phyloP scores from a whole-genome alignment of 768 basidiomycete species.

The Obba rivulosa region DNA sequence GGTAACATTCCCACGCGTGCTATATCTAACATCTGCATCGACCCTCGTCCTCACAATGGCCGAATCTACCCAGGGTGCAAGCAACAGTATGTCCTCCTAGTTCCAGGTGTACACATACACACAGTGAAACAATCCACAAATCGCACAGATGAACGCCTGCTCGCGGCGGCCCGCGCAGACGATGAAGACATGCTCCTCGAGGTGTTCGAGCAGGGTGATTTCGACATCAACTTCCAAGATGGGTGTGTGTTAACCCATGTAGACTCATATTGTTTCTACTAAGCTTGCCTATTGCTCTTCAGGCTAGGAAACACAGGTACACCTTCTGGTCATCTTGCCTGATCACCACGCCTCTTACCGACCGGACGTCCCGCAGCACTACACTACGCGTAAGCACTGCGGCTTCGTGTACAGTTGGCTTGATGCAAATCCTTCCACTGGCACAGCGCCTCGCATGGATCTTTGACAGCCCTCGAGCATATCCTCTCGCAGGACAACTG shows the following conservation, averaged over 20 bases:
- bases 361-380: slow-evolving; percentile 40
- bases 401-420: background rate
- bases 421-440: background rate
- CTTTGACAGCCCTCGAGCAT: slow-evolving; percentile 60
- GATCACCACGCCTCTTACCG: background rate
- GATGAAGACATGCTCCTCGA: slow-evolving; percentile 63
- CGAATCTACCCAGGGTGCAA: slow-evolving; percentile 14
- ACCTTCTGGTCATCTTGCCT: slow-evolving; percentile 15
- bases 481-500: slow-evolving; percentile 71
- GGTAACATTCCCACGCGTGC: no score
- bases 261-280: background rate
- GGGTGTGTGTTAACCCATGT: slow-evolving; percentile 46
- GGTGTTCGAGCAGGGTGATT: slow-evolving; percentile 48
- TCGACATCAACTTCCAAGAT: slow-evolving; percentile 74
- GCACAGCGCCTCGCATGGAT: slow-evolving; percentile 48
- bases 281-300: background rate
- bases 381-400: slow-evolving; percentile 60
- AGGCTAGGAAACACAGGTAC: slow-evolving; percentile 76
- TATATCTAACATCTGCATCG: no score
- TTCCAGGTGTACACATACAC: background rate
- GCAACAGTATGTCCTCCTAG: slow-evolving; percentile 13
- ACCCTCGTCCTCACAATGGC: no score
- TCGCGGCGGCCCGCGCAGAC: slow-evolving; percentile 70
- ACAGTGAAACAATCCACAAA: background rate
- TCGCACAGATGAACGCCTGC: slow-evolving; percentile 57